Evolutionary conservation across 768 basidiomycete species (phyloP), one percentile per base, ranked within the genome.

Genomic region (Tylopilus subfusipes): DNA sequence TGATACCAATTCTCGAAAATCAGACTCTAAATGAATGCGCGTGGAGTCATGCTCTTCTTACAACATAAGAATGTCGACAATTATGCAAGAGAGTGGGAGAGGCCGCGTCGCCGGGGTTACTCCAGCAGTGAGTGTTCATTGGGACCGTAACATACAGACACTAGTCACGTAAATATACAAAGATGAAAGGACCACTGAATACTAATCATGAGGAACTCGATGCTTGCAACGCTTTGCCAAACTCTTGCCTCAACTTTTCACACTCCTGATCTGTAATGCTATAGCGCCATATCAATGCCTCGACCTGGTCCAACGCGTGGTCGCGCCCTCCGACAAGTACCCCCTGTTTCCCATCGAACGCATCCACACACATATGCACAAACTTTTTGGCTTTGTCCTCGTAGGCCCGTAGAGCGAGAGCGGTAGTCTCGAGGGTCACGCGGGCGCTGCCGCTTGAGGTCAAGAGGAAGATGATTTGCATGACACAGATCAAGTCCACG

Each of bases 401-500:
- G n/a, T 54, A 58, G 2, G 45, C 56, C 7, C 1, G 13, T 3
- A 59, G 9, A n/a, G 52, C 56, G 24, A 29, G 21, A 27, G 4
- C 2, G 4, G 18, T 18, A 2, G 22, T 43, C 33, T 42, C 3
- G 5, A 11, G 2, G 9, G 46, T 63, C 33, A 61, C 42, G 0
- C 13, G 31, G 5, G 42, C 12, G 1, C 2, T 42, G 2, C 21
- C 10, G 12, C 42, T 36, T 1, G 42, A 16, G 1, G 50, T 36
- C 16, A 62, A 5, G 39, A 57, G 22, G 29, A 48, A 61, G 19
- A 58, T 8, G 13, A 24, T 33, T 25, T 62, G 60, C 60, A 61
- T 62, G 52, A 58, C 42, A 25, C 51, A 61, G 19, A 58, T 49
- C 27, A 61, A n/a, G 46, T 58, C 45, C 3, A 62, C 43, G 24